Conservation (phyloP, 495 filamentous ascomycete species). For the Hypoxylon lienhwacheense region DNA sequence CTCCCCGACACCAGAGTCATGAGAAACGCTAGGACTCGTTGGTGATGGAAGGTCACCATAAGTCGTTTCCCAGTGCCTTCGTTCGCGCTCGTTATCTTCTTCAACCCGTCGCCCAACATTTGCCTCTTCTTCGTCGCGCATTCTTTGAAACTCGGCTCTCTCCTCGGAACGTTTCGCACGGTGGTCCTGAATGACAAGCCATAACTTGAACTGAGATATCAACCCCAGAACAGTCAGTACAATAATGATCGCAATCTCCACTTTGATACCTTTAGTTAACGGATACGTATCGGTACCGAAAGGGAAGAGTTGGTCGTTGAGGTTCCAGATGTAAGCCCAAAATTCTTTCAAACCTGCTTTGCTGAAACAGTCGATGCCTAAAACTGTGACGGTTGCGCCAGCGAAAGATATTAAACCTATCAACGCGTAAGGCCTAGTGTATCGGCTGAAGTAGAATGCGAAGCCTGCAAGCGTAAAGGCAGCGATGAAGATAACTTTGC, state of each 20-base stretch:
- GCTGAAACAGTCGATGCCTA: conserved; percentile 92
- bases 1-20: conserved; percentile 58
- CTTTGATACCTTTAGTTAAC: conserved; percentile 80
- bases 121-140: conserved; percentile 70
- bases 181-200: conserved; percentile 80
- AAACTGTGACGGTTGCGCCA: conserved; percentile 72
- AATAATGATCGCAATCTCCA: conserved; percentile 79
- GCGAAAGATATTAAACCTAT: conserved; percentile 77
- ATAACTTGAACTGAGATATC: conserved; percentile 81
- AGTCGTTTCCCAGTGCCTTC: conserved; percentile 75
- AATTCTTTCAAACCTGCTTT: conserved; percentile 90
- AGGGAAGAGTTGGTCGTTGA: conserved; percentile 82
- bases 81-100: conserved; percentile 65
- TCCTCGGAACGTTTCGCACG: conserved; percentile 62
- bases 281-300: conserved; percentile 76
- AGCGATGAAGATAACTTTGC: conserved; percentile 75
- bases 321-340: conserved; percentile 89
- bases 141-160: conserved; percentile 57
- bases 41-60: conserved; percentile 61
- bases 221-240: conserved; percentile 73
- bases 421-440: conserved; percentile 75
- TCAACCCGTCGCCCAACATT: conserved; percentile 68
- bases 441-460: conserved; percentile 73
- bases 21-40: conserved; percentile 30
- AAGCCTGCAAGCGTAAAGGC: conserved; percentile 68